phyloP scores from a whole-genome alignment of 108 stramenopile genomes.

The Fragilariopsis cylindrus region DNA sequence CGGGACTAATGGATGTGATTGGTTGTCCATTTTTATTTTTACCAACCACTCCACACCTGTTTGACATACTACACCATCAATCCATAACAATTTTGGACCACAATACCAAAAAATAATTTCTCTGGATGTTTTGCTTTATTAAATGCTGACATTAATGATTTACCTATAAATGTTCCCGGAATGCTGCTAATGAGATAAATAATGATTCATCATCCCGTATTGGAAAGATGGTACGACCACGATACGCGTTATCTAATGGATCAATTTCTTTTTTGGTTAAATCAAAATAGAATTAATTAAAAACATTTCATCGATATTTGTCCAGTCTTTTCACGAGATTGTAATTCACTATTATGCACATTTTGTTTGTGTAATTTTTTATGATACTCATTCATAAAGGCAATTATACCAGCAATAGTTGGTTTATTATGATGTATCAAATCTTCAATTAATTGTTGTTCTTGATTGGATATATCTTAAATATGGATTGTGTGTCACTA shows the following conservation, averaged over 20 bases:
- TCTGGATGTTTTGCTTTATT: constrained; percentile 71
- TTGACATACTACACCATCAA: constrained; percentile 1
- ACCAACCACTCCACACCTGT: constrained; percentile 45
- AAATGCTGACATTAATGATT: constrained; percentile 81
- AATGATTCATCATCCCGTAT: constrained; percentile 33
- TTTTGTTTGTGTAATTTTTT: background rate
- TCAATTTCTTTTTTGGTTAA: constrained; percentile 3
- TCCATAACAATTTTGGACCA: constrained; percentile 90
- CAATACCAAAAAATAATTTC: constrained; percentile 76
- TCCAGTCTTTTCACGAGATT: background rate
- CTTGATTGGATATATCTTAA: constrained; percentile 7
- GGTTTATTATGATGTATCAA: constrained; percentile 11
- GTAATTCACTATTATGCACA: background rate
- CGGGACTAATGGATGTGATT: constrained; percentile 34
- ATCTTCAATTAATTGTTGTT: constrained; percentile 15
- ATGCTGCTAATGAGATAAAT: constrained; percentile 85
- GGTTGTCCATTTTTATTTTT: constrained; percentile 45
- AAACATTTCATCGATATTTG: constrained; percentile 7
- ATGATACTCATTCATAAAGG: constrained; percentile 7
- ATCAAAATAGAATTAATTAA: constrained; percentile 12
- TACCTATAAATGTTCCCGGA: constrained; percentile 81
- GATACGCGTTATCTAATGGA: constrained; percentile 19
- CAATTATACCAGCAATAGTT: constrained; percentile 22
- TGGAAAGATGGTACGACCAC: background rate
- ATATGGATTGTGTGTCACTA: background rate